phyloP scores from a whole-genome alignment of 441 rosid species.

The Biscutella laevigata region DNA sequence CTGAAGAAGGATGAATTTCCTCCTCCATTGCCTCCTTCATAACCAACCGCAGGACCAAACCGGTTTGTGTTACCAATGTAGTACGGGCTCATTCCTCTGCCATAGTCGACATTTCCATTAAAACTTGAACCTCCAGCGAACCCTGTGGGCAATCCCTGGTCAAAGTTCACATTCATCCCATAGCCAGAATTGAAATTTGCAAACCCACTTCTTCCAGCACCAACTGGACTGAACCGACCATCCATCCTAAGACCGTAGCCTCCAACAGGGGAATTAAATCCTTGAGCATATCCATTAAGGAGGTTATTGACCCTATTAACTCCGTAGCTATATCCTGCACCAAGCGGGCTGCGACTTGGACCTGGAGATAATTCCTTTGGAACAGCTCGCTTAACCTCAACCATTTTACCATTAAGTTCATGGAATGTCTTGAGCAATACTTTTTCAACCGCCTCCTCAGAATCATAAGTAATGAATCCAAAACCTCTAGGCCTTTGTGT shows the following conservation, averaged over 20 bases:
- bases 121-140: slow-evolving; percentile 56
- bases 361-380: slow-evolving; percentile 88
- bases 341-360: slow-evolving; percentile 69
- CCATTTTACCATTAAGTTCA: slow-evolving; percentile 93
- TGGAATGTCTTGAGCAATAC: slow-evolving; percentile 78
- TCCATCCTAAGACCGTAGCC: slow-evolving; percentile 85
- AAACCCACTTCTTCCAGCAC: slow-evolving; percentile 65
- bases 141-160: slow-evolving; percentile 58
- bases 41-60: slow-evolving; percentile 53
- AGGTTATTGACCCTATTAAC: slow-evolving; percentile 63
- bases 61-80: slow-evolving; percentile 68
- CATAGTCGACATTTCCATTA: slow-evolving; percentile 56
- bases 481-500: slow-evolving; percentile 97
- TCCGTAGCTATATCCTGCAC: slow-evolving; percentile 68
- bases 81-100: slow-evolving; percentile 75
- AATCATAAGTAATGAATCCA: slow-evolving; percentile 93
- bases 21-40: slow-evolving; percentile 61
- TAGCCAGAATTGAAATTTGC: slow-evolving; percentile 59
- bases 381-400: slow-evolving; percentile 69
- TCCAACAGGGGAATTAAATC: slow-evolving; percentile 62
- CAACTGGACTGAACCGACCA: slow-evolving; percentile 72
- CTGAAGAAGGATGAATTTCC: slow-evolving; percentile 82
- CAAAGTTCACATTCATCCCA: slow-evolving; percentile 75
- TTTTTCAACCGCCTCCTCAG: slow-evolving; percentile 84
- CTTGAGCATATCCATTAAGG: slow-evolving; percentile 78